Evolutionary conservation across 495 filamentous ascomycete species (phyloP).

Genomic region (Penicillium ucsense): DNA sequence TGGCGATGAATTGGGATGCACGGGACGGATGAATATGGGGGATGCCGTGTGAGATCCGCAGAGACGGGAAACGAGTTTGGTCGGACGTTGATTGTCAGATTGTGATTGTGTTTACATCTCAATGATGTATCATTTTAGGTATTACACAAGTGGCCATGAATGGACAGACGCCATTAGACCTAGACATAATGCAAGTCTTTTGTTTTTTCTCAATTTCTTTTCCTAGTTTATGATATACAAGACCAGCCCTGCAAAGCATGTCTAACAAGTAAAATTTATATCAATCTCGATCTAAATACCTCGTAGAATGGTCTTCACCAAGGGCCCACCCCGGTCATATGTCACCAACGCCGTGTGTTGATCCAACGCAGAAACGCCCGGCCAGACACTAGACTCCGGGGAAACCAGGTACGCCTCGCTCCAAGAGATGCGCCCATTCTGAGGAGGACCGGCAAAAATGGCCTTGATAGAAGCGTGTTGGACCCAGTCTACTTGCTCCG

Average conservation of each 20-base stretch:
- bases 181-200: too few relatives aligned
- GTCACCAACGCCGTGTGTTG: conserved; percentile 26
- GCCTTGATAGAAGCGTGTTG: conserved; percentile 33
- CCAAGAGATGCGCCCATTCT: conserved; percentile 30
- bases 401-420: conserved; percentile 18
- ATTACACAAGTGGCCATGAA: too few relatives aligned
- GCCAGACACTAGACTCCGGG: conserved; percentile 31
- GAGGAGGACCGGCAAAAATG: conserved; percentile 26
- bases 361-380: conserved; percentile 32
- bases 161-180: too few relatives aligned
- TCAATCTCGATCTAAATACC: too few relatives aligned
- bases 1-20: too few relatives aligned
- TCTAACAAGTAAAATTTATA: background rate
- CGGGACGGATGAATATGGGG: too few relatives aligned
- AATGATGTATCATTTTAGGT: too few relatives aligned
- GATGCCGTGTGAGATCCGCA: too few relatives aligned
- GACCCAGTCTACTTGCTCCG: conserved; percentile 23
- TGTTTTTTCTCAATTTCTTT: too few relatives aligned
- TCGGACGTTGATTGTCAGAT: too few relatives aligned
- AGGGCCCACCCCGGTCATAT: conserved; percentile 33
- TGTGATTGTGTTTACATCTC: too few relatives aligned
- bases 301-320: conserved; percentile 21
- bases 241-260: background rate
- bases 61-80: too few relatives aligned
- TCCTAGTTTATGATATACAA: background rate